A percentile compares a stretch with the other conserved stretches of the same genome.
Conservation (phyloP, 768 basidiomycete genomes). For the Tylopilus sp. region DNA sequence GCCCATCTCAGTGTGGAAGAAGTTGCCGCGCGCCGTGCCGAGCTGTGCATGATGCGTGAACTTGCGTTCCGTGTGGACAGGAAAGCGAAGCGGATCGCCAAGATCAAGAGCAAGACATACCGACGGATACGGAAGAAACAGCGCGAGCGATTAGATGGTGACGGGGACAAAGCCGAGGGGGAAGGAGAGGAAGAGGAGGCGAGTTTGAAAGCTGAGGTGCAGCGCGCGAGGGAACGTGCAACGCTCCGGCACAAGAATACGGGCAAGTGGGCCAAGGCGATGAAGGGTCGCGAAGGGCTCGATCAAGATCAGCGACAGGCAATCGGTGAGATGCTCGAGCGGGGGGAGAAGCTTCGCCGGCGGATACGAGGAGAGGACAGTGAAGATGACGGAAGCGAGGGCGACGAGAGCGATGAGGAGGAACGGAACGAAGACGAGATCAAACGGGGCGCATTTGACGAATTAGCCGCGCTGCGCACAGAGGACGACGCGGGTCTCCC, state of each 20-base stretch:
- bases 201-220: conserved; percentile 66
- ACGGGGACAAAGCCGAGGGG: conserved; percentile 33
- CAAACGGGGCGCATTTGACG: conserved; percentile 71
- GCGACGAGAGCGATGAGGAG: conserved; percentile 37
- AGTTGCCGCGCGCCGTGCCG: conserved; percentile 73
- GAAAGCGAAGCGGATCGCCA: conserved; percentile 84
- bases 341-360: conserved; percentile 73
- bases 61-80: conserved; percentile 90
- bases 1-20: conserved; percentile 85
- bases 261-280: conserved; percentile 82
- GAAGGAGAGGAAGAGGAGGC: conserved; percentile 42
- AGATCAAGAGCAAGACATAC: conserved; percentile 96
- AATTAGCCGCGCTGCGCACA: conserved; percentile 53
- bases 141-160: conserved; percentile 54
- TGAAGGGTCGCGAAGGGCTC: conserved; percentile 66
- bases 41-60: conserved; percentile 86
- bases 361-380: conserved; percentile 71
- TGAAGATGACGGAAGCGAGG: conserved; percentile 50
- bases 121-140: conserved; percentile 80
- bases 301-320: conserved; percentile 60
- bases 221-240: conserved; percentile 84
- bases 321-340: conserved; percentile 81
- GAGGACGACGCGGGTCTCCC: conserved; percentile 31
- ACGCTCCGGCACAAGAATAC: conserved; percentile 86
- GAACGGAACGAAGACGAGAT: conserved; percentile 45